Evolutionary conservation across 2,329 filamentous ascomycete species (phyloP).

Genomic region (Graphium sp.): DNA sequence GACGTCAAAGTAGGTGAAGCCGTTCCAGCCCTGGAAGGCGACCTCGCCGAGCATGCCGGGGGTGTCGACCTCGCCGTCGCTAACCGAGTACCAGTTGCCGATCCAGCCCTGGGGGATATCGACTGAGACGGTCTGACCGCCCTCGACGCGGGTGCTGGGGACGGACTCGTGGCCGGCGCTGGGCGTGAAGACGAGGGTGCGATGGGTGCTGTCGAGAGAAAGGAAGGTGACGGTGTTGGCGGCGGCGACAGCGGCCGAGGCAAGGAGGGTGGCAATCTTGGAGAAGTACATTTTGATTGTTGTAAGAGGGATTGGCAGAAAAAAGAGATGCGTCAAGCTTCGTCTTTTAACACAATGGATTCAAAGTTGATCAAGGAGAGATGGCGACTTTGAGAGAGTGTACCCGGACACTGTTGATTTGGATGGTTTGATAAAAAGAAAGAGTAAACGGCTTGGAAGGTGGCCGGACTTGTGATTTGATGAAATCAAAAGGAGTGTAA

Average conservation of each 20-base stretch:
- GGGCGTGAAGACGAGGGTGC: constrained; percentile 33
- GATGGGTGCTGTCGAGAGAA: constrained; percentile 33
- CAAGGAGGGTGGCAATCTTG: constrained; percentile 22
- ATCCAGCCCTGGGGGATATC: constrained; percentile 24
- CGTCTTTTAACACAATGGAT: too few relatives aligned
- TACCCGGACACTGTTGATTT: too few relatives aligned
- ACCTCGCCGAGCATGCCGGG: constrained; percentile 37
- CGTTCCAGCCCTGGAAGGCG: constrained; percentile 28
- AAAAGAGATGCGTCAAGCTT: too few relatives aligned
- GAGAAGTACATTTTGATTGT: constrained; percentile 36
- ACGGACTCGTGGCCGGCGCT: constrained; percentile 19
- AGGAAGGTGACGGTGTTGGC: constrained; percentile 36
- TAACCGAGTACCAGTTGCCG: constrained; percentile 33
- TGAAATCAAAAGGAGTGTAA: not conserved
- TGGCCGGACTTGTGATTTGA: too few relatives aligned
- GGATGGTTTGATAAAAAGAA: too few relatives aligned
- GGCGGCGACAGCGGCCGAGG: constrained; percentile 23
- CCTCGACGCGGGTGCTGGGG: constrained; percentile 20
- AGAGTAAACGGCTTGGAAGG: too few relatives aligned
- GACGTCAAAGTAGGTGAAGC: constrained; percentile 38
- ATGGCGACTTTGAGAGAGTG: too few relatives aligned
- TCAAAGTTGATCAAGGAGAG: too few relatives aligned
- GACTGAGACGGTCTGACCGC: constrained; percentile 19
- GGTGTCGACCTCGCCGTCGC: constrained; percentile 20
- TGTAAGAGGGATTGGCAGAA: constrained; percentile 7